These are phyloP conservation scores for Sporothrix euskadiensis DNA, from an alignment of 2,329 filamentous ascomycete genomes.

Conservation along the genomic window DNA sequence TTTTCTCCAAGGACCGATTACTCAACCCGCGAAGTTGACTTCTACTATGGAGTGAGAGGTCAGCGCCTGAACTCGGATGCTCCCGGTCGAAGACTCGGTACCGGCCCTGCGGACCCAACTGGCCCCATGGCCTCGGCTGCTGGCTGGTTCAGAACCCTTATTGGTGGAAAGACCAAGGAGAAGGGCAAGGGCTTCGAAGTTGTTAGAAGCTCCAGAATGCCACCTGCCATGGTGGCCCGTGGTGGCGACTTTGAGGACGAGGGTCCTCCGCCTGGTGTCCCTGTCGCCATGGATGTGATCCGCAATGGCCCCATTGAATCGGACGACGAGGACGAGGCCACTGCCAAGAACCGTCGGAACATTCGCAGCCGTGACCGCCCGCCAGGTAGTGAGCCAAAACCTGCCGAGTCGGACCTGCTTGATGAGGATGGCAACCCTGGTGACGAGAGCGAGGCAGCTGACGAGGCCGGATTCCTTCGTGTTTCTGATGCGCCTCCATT, in stretches of 20 bases:
- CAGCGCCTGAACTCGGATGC: constrained; percentile 80
- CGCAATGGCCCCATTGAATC: constrained; percentile 64
- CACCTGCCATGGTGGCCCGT: constrained; percentile 66
- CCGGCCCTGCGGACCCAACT: constrained; percentile 91
- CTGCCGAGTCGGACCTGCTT: constrained; percentile 45
- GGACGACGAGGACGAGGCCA: constrained; percentile 54
- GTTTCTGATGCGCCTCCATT: constrained; percentile 55
- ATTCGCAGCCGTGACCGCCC: constrained; percentile 22
- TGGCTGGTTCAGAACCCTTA: constrained; percentile 79
- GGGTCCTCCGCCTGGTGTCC: constrained; percentile 65
- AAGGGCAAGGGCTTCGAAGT: constrained; percentile 97
- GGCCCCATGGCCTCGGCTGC: constrained; percentile 85
- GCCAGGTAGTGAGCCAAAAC: constrained; percentile 16
- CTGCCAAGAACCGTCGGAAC: constrained; percentile 40
- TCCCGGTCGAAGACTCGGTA: constrained; percentile 82
- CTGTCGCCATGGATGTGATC: constrained; percentile 62
- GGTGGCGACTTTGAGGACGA: constrained; percentile 63
- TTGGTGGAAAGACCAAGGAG: constrained; percentile 86
- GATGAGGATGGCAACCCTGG: constrained; percentile 50
- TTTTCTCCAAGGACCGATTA: constrained; percentile 74
- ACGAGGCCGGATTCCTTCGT: constrained; percentile 10
- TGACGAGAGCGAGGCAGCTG: constrained; percentile 43
- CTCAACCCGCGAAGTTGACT: constrained; percentile 90
- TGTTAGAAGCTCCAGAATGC: constrained; percentile 84
- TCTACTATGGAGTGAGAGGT: constrained; percentile 91